Conservation (phyloP, 1,284 basidiomycete genomes). For the Tilletia indica region DNA sequence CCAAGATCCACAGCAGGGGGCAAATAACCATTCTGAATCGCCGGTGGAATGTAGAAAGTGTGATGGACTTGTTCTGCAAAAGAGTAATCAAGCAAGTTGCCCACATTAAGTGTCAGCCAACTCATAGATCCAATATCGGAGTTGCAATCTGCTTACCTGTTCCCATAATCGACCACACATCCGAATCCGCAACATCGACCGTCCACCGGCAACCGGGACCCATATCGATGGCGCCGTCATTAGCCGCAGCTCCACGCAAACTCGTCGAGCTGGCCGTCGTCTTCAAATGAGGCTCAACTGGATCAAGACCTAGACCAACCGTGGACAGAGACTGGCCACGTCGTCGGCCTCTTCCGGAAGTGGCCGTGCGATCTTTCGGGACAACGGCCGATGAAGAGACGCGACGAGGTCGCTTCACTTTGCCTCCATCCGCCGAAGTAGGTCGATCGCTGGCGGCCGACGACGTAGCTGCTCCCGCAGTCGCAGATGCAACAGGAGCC, state of each 20-base stretch:
- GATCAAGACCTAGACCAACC: conserved; percentile 36
- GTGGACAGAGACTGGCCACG: conserved; percentile 45
- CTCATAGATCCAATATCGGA: not conserved
- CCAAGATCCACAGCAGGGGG: conserved; percentile 26
- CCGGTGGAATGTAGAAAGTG: conserved; percentile 56
- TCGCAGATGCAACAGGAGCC: not conserved
- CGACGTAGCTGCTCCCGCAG: no score
- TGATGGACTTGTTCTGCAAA: conserved; percentile 58
- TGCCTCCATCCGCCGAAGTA: conserved; percentile 49
- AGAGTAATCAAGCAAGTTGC: conserved; percentile 20
- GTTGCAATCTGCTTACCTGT: conserved; percentile 64
- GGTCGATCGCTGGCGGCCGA: conserved; percentile 15
- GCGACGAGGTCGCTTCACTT: conserved; percentile 47
- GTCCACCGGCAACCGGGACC: conserved; percentile 36
- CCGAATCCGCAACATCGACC: conserved; percentile 60
- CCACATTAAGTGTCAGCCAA: conserved; percentile 26
- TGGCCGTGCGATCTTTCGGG: conserved; percentile 38
- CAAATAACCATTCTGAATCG: conserved; percentile 34
- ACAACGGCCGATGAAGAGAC: conserved; percentile 44
- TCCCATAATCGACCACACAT: conserved; percentile 89
- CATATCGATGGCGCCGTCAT: conserved; percentile 32
- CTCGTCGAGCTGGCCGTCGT: not conserved
- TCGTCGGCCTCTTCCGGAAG: conserved; percentile 33
- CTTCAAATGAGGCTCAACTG: conserved; percentile 19
- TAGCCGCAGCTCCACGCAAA: conserved; percentile 29